phyloP scores from a whole-genome alignment of 148 eudicot species.

The Bassia scoparia region DNA sequence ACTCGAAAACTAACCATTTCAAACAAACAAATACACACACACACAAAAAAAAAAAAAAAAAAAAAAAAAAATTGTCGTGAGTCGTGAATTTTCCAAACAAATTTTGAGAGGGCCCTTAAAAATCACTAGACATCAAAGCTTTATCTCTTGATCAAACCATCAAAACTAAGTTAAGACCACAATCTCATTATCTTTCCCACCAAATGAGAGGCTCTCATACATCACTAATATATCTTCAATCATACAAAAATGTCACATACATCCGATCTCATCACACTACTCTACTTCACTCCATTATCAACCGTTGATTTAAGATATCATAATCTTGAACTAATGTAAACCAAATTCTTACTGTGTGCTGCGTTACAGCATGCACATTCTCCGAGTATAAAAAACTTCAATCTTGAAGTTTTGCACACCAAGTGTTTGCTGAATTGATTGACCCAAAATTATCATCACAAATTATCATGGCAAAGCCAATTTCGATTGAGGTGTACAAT shows the following conservation, averaged over 20 bases:
- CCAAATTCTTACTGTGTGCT: conserved; percentile 8
- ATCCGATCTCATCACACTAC: conserved; percentile 8
- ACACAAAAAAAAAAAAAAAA: no score
- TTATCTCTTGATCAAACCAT: not conserved
- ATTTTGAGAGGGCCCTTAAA: not conserved
- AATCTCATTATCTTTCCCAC: conserved; percentile 25
- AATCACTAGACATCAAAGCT: not conserved
- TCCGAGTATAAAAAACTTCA: conserved; percentile 14
- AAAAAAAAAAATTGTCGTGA: no score
- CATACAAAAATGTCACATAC: not conserved
- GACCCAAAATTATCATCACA: not conserved
- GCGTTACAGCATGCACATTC: conserved; percentile 11
- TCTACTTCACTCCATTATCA: not conserved
- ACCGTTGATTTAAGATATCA: conserved; percentile 16
- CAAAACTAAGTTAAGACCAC: conserved; percentile 15
- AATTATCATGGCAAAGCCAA: conserved; percentile 66
- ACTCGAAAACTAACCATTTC: no score
- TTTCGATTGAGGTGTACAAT: conserved; percentile 84
- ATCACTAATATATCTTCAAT: conserved; percentile 10
- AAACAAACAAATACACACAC: no score
- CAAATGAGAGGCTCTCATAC: conserved; percentile 20
- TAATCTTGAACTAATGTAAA: not conserved
- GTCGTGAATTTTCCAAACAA: not conserved
- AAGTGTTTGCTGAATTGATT: conserved; percentile 19
- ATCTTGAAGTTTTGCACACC: conserved; percentile 5